Conservation (phyloP, 345 rosid species). For the Eucalyptus regnans region DNA sequence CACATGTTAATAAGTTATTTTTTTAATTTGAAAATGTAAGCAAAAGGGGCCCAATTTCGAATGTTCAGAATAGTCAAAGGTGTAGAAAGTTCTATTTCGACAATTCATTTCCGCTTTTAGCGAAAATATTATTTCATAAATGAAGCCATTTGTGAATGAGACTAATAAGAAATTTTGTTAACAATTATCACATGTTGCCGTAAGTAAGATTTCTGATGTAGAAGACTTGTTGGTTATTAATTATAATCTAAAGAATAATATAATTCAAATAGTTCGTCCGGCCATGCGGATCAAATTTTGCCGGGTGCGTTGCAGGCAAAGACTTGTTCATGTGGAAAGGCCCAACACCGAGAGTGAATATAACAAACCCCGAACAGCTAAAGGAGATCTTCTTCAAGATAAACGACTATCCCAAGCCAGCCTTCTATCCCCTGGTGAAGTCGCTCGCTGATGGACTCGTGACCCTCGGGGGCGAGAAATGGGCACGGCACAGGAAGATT, state of each 20-base stretch:
- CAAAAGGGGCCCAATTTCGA: no score
- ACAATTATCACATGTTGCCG: neutral
- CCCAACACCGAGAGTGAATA: neutral
- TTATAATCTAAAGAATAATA: neutral
- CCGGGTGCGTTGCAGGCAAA: neutral
- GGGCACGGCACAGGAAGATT: constrained; percentile 15
- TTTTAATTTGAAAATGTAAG: no score
- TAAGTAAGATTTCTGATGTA: neutral
- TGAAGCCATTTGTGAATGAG: neutral
- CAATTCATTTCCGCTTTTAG: neutral
- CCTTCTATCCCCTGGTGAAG: neutral
- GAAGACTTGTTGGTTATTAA: neutral
- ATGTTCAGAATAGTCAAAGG: neutral
- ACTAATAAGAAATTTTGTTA: neutral
- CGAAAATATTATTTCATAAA: neutral
- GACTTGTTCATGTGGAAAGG: constrained; percentile 1
- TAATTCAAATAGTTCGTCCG: neutral
- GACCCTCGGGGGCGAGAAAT: neutral
- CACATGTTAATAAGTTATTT: no score
- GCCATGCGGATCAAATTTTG: neutral
- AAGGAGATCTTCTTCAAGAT: neutral
- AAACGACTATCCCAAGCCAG: neutral
- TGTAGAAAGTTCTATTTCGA: neutral
- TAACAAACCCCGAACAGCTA: neutral
- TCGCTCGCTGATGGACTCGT: neutral